phyloP scores from a whole-genome alignment of 305 asterid genomes.

The Striga hermonthica region DNA sequence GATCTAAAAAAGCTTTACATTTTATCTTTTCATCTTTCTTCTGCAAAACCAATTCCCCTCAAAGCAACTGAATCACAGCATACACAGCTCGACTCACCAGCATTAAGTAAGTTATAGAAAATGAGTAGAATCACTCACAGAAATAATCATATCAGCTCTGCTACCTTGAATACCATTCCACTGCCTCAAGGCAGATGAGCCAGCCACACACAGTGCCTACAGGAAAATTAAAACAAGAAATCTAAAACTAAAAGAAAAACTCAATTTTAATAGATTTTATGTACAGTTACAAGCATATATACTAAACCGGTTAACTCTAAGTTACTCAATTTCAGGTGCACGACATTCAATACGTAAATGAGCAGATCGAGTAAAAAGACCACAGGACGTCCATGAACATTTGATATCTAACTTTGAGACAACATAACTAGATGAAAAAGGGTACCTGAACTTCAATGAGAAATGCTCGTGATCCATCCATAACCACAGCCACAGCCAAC shows the following conservation, averaged over 20 bases:
- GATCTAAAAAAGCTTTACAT: slow-evolving; percentile 7
- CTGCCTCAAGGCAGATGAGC: slow-evolving; percentile 48
- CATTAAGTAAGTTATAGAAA: slow-evolving; percentile 25
- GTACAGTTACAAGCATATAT: slow-evolving; percentile 4
- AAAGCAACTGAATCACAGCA: slow-evolving; percentile 12
- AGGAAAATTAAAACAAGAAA: slow-evolving; percentile 19
- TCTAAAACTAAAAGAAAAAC: background rate
- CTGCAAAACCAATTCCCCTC: background rate
- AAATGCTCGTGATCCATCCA: slow-evolving; percentile 93
- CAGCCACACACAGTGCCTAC: slow-evolving; percentile 81
- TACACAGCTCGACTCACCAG: slow-evolving; percentile 24
- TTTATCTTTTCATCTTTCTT: background rate
- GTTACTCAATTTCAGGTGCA: background rate
- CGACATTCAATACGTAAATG: background rate
- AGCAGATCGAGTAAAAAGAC: background rate
- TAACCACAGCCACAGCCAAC: slow-evolving; percentile 75
- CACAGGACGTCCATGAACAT: background rate
- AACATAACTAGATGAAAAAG: slow-evolving; percentile 6
- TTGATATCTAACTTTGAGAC: slow-evolving; percentile 3
- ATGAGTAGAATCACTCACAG: slow-evolving; percentile 56
- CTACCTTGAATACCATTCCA: slow-evolving; percentile 78
- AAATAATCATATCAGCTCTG: slow-evolving; percentile 87
- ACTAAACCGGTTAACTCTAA: background rate
- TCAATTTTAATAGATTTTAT: slow-evolving; percentile 3
- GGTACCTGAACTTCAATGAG: slow-evolving; percentile 80